A percentile compares a stretch with the other conserved stretches of the same genome.
Conservation (phyloP, 2,329 filamentous ascomycete species). For the Thelonectria olida region DNA sequence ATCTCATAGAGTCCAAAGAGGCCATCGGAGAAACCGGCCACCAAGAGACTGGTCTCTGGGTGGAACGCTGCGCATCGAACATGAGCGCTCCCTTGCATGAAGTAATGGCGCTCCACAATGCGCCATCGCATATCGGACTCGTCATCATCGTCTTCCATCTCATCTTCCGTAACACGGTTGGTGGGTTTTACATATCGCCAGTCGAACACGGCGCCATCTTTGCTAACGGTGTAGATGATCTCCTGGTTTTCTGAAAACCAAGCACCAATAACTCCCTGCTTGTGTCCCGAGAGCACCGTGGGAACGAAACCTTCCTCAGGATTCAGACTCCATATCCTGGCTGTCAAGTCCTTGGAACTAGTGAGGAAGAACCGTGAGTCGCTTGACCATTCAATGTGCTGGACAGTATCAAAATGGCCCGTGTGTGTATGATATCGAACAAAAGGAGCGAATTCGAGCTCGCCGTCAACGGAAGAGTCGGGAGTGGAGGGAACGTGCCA, state of each 20-base stretch:
- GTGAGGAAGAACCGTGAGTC: slow-evolving; percentile 97
- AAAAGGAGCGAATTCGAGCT: slow-evolving; percentile 95
- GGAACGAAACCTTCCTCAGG: slow-evolving; percentile 88
- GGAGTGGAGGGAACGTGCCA: slow-evolving; percentile 96
- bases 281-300: slow-evolving; percentile 89
- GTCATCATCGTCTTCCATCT: slow-evolving; percentile 68
- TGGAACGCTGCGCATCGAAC: slow-evolving; percentile 94
- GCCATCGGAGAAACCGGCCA: slow-evolving; percentile 94
- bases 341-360: slow-evolving; percentile 89
- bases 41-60: slow-evolving; percentile 85
- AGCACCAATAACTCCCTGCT: slow-evolving; percentile 90
- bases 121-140: slow-evolving; percentile 82
- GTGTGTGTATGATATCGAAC: slow-evolving; percentile 86
- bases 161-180: slow-evolving; percentile 63
- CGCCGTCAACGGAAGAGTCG: slow-evolving; percentile 79
- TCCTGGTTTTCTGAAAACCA: slow-evolving; percentile 97
- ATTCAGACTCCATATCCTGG: slow-evolving; percentile 93
- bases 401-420: slow-evolving; percentile 88
- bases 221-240: slow-evolving; percentile 94
- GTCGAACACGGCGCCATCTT: slow-evolving; percentile 94
- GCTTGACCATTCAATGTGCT: slow-evolving; percentile 91
- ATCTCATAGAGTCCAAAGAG: slow-evolving; percentile 95
- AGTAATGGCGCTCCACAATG: slow-evolving; percentile 90
- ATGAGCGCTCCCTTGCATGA: slow-evolving; percentile 88
- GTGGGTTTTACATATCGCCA: slow-evolving; percentile 83